These are phyloP conservation scores for Phylloporus scabripes DNA, from an alignment of 768 basidiomycete genomes.

Conservation along the genomic window DNA sequence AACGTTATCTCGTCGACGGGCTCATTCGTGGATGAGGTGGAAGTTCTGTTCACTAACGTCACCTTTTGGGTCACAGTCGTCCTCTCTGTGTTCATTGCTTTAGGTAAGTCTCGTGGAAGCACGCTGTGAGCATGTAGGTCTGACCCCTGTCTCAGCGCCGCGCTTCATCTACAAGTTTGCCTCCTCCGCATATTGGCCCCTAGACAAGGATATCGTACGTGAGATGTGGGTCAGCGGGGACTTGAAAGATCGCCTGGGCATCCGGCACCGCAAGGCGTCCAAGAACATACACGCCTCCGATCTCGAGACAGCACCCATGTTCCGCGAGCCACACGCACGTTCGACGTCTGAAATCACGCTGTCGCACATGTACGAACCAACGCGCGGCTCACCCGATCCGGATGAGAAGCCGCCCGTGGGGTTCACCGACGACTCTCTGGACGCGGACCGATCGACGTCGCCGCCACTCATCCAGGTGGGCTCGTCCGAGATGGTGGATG, in stretches of 20 bases:
- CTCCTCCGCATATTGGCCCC: conserved; percentile 63
- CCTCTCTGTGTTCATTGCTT: conserved; percentile 61
- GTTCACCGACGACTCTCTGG: conserved; percentile 2
- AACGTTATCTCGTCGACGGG: conserved; percentile 69
- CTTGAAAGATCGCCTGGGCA: conserved; percentile 75
- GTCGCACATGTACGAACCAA: conserved; percentile 44
- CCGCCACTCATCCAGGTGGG: conserved; percentile 11
- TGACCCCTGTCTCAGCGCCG: conserved; percentile 51
- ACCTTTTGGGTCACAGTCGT: conserved; percentile 82
- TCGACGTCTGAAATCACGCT: conserved; percentile 58
- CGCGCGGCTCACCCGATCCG: conserved; percentile 27
- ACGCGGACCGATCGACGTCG: not conserved
- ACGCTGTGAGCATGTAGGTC: conserved; percentile 7
- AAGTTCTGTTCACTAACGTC: conserved; percentile 68
- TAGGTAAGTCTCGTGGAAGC: conserved; percentile 46
- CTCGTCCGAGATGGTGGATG: conserved; percentile 6
- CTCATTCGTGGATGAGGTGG: conserved; percentile 69
- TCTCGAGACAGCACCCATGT: conserved; percentile 69
- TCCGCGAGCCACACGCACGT: conserved; percentile 55
- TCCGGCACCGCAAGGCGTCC: conserved; percentile 55
- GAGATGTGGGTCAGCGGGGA: conserved; percentile 88
- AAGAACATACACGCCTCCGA: conserved; percentile 35
- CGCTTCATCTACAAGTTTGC: conserved; percentile 75
- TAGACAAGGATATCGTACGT: conserved; percentile 86
- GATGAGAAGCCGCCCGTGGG: conserved; percentile 11